Evolutionary conservation across 1,139 yeast genomes (phyloP), one percentile per base, ranked within the genome.

Genomic region (Casaregolazyma lundiana): DNA sequence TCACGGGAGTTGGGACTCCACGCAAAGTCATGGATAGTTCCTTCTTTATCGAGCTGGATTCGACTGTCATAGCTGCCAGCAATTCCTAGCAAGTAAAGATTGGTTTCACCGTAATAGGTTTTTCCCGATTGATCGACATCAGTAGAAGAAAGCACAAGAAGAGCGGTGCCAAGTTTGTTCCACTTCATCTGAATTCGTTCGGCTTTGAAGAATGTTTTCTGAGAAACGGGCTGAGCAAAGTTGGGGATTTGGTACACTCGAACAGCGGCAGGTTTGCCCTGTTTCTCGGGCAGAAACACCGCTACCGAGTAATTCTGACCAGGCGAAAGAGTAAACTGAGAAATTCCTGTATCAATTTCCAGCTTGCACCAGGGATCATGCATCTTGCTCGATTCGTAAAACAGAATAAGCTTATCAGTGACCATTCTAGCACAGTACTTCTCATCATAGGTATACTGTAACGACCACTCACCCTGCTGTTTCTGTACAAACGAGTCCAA

Each of bases 1-100:
- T 92, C 97, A 59, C 96, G 78, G 17, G 96, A 88, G 45, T 90
- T 81, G 50, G 97, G 97, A 22, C 96, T 85, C 99, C 99, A 94
- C 29, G 95, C 83, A 55, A 92, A 85, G 65, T 92, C 98, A 68
- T 94, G 97, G 57, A 94, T 89, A 40, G 98, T 97, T 21, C 98
- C 98, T 60, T 88, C 96, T 61, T 86, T 83, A 52, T 85, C 88
- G 59, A 94, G 78, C 50, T 81, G 78, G 58, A 94, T 90, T 61
- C 96, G 77, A 40, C 92, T 86, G 61, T 92, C 96, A 62, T 87
- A 89, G 35, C 92, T 78, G 7, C 97, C 97, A 18, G 95, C 89
- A 59, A 90, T 85, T 47, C 96, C 96, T 56, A 94, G 76, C 51
- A 94, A 70, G 64, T 90, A 94, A 58, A 94, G 74, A 55, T 92